Conservation (phyloP, 2,329 filamentous ascomycete genomes). For the Epicoccum sorghinum region DNA sequence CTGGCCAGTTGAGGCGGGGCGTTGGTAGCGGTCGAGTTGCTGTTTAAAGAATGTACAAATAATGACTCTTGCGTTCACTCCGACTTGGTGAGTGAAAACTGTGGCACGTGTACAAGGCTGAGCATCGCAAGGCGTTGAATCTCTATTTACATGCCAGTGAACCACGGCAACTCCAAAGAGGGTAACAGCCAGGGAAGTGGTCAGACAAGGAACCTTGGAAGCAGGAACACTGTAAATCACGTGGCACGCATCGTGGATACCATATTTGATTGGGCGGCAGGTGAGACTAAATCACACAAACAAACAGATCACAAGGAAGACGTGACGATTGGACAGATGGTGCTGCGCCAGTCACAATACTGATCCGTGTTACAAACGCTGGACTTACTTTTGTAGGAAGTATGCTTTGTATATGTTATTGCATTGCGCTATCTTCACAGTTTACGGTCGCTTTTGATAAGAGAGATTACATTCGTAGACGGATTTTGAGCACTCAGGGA, state of each 20-base stretch:
- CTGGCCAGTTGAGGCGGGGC: not conserved
- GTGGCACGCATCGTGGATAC: not conserved
- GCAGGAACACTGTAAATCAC: constrained; percentile 8
- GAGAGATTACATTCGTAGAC: too few species aligned
- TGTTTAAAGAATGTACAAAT: too few species aligned
- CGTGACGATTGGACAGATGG: not conserved
- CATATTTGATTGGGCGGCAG: constrained; percentile 1
- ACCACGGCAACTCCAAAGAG: not conserved
- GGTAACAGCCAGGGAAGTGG: constrained; percentile 3
- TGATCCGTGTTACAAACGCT: too few species aligned
- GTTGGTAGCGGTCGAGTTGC: too few species aligned
- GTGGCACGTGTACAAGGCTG: constrained; percentile 10
- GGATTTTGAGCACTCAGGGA: too few species aligned
- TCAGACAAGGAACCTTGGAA: not conserved
- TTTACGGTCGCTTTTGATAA: too few species aligned
- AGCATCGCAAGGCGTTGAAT: not conserved
- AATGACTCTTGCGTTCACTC: not conserved
- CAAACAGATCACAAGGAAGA: not conserved
- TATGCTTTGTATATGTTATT: too few species aligned
- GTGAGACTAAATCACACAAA: not conserved
- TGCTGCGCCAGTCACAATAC: too few species aligned
- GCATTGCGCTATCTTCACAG: too few species aligned
- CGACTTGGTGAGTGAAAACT: not conserved
- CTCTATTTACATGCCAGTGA: not conserved
- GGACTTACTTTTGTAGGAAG: too few species aligned